Conservation (phyloP, 495 filamentous ascomycete genomes). For the Amniculicola lignicola region DNA sequence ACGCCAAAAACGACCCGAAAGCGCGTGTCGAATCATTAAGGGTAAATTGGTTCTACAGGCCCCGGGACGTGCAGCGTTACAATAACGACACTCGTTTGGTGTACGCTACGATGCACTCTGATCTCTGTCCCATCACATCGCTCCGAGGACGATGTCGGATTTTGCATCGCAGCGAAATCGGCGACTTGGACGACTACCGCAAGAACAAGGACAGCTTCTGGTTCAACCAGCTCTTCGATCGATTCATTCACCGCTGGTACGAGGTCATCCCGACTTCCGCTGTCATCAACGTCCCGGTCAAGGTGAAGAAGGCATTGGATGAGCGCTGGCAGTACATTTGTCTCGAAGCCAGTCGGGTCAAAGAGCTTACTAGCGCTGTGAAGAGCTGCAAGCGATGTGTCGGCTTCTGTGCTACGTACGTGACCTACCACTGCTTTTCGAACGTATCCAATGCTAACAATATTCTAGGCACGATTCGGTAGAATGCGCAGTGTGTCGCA, state of each 20-base stretch:
- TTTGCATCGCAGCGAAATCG: conserved; percentile 79
- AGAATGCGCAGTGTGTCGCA: conserved; percentile 89
- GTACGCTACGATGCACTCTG: conserved; percentile 97
- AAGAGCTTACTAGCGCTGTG: conserved; percentile 93
- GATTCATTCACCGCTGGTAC: conserved; percentile 96
- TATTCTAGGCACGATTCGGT: conserved; percentile 73
- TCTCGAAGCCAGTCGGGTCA: conserved; percentile 83
- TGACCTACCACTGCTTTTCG: conserved; percentile 25
- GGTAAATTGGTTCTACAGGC: conserved; percentile 97
- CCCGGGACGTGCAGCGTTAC: conserved; percentile 90
- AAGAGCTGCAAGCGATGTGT: conserved; percentile 92
- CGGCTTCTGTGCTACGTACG: conserved; percentile 84
- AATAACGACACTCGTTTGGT: conserved; percentile 83
- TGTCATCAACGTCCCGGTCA: conserved; percentile 92
- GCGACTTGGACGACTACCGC: conserved; percentile 77
- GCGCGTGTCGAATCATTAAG: conserved; percentile 80
- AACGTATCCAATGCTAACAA: background rate
- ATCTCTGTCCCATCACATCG: conserved; percentile 86
- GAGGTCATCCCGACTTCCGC: conserved; percentile 88
- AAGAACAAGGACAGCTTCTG: conserved; percentile 83
- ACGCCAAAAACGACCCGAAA: conserved; percentile 62
- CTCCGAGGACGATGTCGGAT: conserved; percentile 91
- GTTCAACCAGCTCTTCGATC: conserved; percentile 96
- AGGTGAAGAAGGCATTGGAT: conserved; percentile 90
- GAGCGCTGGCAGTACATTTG: conserved; percentile 94